These are phyloP conservation scores for Rhizophora apiculata DNA, from an alignment of 345 rosid genomes.

Conservation along the genomic window DNA sequence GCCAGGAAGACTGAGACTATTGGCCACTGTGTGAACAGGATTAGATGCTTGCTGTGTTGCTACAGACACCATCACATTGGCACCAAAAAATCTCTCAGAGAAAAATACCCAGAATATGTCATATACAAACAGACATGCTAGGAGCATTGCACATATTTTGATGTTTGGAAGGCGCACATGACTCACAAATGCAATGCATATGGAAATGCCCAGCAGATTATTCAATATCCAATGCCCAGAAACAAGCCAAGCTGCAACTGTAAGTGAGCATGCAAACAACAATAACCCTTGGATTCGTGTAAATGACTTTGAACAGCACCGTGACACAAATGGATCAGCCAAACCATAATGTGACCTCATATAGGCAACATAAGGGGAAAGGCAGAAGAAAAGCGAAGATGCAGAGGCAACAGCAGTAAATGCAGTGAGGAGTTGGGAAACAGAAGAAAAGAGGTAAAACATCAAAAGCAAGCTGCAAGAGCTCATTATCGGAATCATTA, in stretches of 20 bases:
- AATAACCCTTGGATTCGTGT: constrained; percentile 68
- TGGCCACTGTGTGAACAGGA: constrained; percentile 92
- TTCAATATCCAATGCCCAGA: constrained; percentile 96
- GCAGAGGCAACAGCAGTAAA: constrained; percentile 90
- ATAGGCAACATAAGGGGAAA: constrained; percentile 57
- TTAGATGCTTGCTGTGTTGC: constrained; percentile 95
- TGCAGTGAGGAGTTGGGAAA: constrained; percentile 82
- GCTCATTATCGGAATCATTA: constrained; percentile 97
- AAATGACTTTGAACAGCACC: constrained; percentile 81
- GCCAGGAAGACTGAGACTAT: constrained; percentile 94
- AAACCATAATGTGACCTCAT: constrained; percentile 61
- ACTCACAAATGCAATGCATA: constrained; percentile 92
- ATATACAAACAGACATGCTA: constrained; percentile 77
- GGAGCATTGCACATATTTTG: constrained; percentile 87
- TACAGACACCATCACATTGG: constrained; percentile 97
- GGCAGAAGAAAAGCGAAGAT: constrained; percentile 82
- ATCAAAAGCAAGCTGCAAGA: constrained; percentile 93
- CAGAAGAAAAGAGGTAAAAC: constrained; percentile 93
- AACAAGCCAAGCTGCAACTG: constrained; percentile 85
- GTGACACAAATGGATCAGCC: constrained; percentile 78
- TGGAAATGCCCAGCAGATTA: constrained; percentile 87
- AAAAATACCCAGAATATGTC: constrained; percentile 99
- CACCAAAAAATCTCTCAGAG: constrained; percentile 97
- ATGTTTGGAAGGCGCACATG: constrained; percentile 95
- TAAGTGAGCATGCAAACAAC: constrained; percentile 43